Conservation (phyloP, 2,329 filamentous ascomycete genomes). For the Calonectria henricotiae region DNA sequence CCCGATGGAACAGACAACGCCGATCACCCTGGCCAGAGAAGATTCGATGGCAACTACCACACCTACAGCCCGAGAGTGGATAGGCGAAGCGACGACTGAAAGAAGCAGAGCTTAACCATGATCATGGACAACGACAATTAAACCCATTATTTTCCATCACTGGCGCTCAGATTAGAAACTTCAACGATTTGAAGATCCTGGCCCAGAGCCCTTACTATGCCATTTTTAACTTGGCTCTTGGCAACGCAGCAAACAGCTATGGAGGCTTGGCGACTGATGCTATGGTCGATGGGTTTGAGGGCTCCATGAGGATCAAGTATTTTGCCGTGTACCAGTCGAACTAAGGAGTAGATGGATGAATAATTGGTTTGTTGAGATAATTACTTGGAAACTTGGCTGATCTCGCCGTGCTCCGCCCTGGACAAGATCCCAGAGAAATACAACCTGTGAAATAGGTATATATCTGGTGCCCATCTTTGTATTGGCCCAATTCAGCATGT, state of each 20-base stretch:
- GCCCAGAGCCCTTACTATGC: conserved; percentile 12
- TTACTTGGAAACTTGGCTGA: background rate
- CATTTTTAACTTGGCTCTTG: conserved; percentile 21
- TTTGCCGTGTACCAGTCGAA: conserved; percentile 8
- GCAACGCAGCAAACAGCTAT: background rate
- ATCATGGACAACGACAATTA: background rate
- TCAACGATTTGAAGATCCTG: conserved; percentile 14
- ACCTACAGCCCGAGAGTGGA: conserved; percentile 16
- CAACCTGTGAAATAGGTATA: background rate
- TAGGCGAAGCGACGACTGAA: conserved; percentile 7
- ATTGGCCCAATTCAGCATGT: background rate
- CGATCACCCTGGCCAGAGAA: background rate
- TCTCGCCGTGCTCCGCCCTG: background rate
- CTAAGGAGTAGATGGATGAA: background rate
- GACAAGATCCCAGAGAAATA: background rate
- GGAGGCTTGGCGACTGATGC: conserved; percentile 1
- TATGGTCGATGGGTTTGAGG: background rate
- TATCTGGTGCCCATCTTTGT: background rate
- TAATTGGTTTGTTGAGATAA: background rate
- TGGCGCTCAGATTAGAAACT: conserved; percentile 3
- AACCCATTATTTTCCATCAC: conserved; percentile 8
- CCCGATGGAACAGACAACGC: background rate
- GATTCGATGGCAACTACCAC: background rate
- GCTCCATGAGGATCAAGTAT: conserved; percentile 1
- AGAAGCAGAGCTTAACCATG: background rate